Evolutionary conservation across 352 stramenopile species (phyloP), one percentile per base, ranked within the genome.

Genomic region (Globisporangium mamillatum): DNA sequence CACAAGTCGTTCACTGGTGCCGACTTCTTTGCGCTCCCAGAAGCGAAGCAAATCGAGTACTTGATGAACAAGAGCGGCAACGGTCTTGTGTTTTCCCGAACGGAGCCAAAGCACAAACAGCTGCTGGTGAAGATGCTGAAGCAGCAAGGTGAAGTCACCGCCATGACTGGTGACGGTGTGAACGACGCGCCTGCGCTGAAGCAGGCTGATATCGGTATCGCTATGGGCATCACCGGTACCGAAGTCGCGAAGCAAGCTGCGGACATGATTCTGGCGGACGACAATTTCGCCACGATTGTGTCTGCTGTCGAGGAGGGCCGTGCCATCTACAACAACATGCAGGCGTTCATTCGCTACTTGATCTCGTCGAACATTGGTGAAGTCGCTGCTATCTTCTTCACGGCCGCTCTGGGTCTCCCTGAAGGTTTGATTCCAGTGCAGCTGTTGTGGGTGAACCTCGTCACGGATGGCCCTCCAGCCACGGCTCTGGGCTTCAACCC

Each of bases 201-300:
- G 77, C 95, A 99, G 79, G 97, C 97, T 16, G 95, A 98, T 50
- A 99, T 99, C 65, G 97, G 97, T 74, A 91, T 99, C 64, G 97
- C 97, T n/a, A 99, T 99, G 98, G 97, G 97, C 53, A 97, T 98
- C 66, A 96, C 89, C n/a, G 98, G 97, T 41, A 99, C 97, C 10
- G 97, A 99, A 75, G 97, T 99, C 8, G 96, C 98, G 9, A 98
- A 99, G 86, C 94, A 99, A 69, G 98, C 98, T 5, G 75, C 97
- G 1, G 97, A 99, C 75, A 99, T 99, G 97, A 77, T 99, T 32
- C 73, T 99, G 36, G 84, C 85, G 0, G 97, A 99, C 71, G 97
- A 99, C 79, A 99, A 99, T 83, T 99, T 99, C 72, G 92, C 96
- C 14, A 99, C 97, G 48, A 99, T 99, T 75, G 97, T 99, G 54